phyloP scores from a whole-genome alignment of 371 early-diverging fungal species.

The Rhizomucor pusillus region DNA sequence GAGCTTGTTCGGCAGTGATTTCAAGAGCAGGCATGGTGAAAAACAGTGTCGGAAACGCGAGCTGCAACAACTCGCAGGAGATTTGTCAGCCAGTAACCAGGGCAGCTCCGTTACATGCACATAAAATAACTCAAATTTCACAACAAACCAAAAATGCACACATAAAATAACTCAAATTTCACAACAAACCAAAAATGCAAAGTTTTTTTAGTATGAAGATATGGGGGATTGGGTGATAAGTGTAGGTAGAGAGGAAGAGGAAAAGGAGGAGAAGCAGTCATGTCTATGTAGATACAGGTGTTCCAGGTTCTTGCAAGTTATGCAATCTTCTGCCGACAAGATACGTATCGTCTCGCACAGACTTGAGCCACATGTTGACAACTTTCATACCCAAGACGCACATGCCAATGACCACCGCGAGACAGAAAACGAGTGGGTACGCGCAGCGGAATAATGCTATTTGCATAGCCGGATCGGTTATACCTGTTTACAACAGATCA shows the following conservation, averaged over 20 bases:
- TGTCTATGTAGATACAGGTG: background rate
- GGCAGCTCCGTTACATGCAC: no score
- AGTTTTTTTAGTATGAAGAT: no score
- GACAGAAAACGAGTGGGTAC: slow-evolving; percentile 29
- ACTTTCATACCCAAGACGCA: slow-evolving; percentile 15
- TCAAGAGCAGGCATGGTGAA: slow-evolving; percentile 47
- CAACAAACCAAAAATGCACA: no score
- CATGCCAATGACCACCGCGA: slow-evolving; percentile 8
- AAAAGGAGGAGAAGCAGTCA: no score
- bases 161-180: no score
- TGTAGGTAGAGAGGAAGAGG: no score
- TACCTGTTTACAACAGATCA: slow-evolving; percentile 2
- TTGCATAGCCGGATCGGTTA: slow-evolving; percentile 17
- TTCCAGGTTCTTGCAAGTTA: slow-evolving; percentile 35
- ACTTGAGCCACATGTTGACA: slow-evolving; percentile 42
- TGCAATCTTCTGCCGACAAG: slow-evolving; percentile 60
- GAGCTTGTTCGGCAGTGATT: slow-evolving; percentile 29
- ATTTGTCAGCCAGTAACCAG: no score
- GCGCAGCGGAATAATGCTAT: slow-evolving; percentile 27
- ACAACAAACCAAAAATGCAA: no score
- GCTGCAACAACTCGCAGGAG: background rate
- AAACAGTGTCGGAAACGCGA: background rate
- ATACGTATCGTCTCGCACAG: slow-evolving; percentile 62
- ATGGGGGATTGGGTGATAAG: no score
- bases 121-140: no score